phyloP scores from a whole-genome alignment of 1,284 basidiomycete species.

The Malassezia globosa region DNA sequence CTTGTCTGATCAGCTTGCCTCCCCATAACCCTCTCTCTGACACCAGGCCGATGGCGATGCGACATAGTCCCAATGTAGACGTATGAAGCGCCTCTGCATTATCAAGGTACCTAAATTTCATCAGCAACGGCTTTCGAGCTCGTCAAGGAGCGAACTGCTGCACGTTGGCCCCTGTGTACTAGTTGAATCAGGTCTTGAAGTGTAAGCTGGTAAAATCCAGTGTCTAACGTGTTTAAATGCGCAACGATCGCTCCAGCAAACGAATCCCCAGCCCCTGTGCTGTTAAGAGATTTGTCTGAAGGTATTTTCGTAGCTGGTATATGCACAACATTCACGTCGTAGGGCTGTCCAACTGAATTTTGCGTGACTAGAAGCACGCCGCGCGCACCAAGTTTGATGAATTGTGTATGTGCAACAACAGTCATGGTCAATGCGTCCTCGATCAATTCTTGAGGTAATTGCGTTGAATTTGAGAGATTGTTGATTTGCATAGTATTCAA shows the following conservation, averaged over 20 bases:
- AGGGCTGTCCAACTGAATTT: not conserved
- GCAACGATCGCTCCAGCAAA: constrained; percentile 38
- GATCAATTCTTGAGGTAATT: constrained; percentile 18
- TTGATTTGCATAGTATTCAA: not conserved
- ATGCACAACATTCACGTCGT: constrained; percentile 6
- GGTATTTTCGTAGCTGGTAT: constrained; percentile 19
- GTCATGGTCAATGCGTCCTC: constrained; percentile 1
- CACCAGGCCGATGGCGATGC: no score
- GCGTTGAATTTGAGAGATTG: not conserved
- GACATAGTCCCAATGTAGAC: no score
- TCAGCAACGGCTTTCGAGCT: constrained; percentile 6
- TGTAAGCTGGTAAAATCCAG: not conserved
- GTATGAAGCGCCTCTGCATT: no score
- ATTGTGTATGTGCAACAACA: not conserved
- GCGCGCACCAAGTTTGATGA: constrained; percentile 11
- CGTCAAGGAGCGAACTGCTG: not conserved
- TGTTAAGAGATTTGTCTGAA: constrained; percentile 22
- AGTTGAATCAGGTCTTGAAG: not conserved
- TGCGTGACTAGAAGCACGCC: constrained; percentile 20
- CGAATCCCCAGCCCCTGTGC: constrained; percentile 44
- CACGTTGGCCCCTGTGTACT: constrained; percentile 2
- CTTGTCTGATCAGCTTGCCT: no score
- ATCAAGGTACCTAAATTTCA: no score
- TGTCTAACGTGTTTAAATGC: not conserved
- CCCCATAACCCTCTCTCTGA: no score